phyloP scores from a whole-genome alignment of 2,329 filamentous ascomycete genomes.

The Colletotrichum euphorbiae region DNA sequence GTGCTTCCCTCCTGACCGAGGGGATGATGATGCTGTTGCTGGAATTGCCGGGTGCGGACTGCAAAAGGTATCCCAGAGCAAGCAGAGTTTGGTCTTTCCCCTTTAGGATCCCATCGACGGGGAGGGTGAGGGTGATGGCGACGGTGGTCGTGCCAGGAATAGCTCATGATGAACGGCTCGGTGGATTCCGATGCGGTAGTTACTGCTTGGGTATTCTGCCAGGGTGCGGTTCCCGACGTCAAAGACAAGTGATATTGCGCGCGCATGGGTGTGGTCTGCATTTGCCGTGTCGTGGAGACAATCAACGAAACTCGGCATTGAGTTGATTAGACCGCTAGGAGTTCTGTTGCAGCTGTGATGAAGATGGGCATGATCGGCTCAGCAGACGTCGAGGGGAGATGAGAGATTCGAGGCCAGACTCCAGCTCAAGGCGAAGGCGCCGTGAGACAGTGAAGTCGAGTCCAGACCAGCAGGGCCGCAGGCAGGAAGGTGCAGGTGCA shows the following conservation, averaged over 20 bases:
- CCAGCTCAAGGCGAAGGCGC: conserved; percentile 20
- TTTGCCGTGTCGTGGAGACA: conserved; percentile 23
- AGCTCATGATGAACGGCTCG: conserved; percentile 20
- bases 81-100: conserved; percentile 12
- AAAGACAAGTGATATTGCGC: not conserved
- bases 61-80: conserved; percentile 7
- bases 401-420: conserved; percentile 22
- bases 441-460: conserved; percentile 4
- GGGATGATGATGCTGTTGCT: not conserved
- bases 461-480: not conserved
- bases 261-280: not conserved
- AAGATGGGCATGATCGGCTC: conserved; percentile 36
- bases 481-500: not conserved
- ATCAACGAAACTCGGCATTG: conserved; percentile 28
- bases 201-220: not conserved
- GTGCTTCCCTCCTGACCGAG: not conserved
- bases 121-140: not conserved
- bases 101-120: conserved; percentile 14
- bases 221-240: not conserved
- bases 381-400: conserved; percentile 21
- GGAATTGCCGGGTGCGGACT: not conserved
- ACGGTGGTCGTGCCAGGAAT: conserved; percentile 26
- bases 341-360: conserved; percentile 29
- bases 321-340: conserved; percentile 26
- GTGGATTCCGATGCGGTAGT: conserved; percentile 16